Evolutionary conservation across 1,284 basidiomycete species (phyloP).

Genomic region (Leccinum subrobustum): DNA sequence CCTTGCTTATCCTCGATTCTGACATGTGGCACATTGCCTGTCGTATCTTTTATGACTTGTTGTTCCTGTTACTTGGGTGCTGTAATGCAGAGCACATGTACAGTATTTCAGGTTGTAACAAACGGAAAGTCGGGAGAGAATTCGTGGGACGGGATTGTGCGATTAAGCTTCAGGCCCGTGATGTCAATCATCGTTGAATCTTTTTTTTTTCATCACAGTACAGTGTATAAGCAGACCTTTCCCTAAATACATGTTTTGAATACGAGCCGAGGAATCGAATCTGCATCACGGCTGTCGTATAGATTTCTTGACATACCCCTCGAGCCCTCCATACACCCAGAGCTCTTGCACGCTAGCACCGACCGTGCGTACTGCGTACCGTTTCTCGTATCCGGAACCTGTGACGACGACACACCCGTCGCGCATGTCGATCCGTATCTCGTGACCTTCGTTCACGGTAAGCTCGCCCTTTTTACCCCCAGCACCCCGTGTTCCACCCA

Average conservation of each 20-base stretch:
- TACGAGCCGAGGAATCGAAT: not conserved
- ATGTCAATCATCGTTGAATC: too few species aligned
- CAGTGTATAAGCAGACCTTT: not conserved
- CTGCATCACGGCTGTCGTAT: constrained; percentile 40
- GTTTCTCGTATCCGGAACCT: constrained; percentile 46
- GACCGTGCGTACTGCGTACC: constrained; percentile 72
- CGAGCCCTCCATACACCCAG: constrained; percentile 79
- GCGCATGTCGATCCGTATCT: constrained; percentile 66
- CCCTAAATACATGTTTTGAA: not conserved
- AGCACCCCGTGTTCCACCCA: constrained; percentile 70
- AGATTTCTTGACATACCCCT: constrained; percentile 77
- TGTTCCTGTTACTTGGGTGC: not conserved
- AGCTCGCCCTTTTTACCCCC: constrained; percentile 79
- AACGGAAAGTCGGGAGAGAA: too few species aligned
- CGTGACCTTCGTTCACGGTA: constrained; percentile 74
- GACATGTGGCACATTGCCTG: not conserved
- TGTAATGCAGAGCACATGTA: not conserved
- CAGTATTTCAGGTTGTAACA: too few species aligned
- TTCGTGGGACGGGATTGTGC: too few species aligned
- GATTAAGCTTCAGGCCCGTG: too few species aligned
- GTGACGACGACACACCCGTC: constrained; percentile 64
- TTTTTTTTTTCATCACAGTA: too few species aligned
- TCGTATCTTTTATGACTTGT: not conserved
- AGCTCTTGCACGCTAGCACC: constrained; percentile 93
- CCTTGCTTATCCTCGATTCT: not conserved